These are phyloP conservation scores for Durotheca rogersii DNA, from an alignment of 495 filamentous ascomycete genomes.

Conservation along the genomic window DNA sequence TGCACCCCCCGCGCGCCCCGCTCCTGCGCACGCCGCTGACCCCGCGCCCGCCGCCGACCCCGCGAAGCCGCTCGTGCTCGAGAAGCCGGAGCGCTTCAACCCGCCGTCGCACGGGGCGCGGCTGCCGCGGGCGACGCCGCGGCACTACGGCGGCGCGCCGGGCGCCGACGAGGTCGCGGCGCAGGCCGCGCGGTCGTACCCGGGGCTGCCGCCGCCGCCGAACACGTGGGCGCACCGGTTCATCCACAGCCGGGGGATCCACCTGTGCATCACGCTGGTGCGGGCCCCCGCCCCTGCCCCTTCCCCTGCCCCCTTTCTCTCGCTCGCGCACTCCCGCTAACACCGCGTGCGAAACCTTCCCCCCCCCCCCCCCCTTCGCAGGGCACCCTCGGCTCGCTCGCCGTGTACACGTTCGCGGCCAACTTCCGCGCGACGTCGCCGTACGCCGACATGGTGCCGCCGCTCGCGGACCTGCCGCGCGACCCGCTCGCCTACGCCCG, in stretches of 20 bases:
- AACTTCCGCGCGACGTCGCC: conserved; percentile 71
- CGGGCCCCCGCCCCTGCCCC: too few relatives aligned
- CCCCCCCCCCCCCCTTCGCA: conserved; percentile 29
- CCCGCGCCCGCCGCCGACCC: conserved; percentile 16
- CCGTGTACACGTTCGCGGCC: conserved; percentile 63
- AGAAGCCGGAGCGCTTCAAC: conserved; percentile 77
- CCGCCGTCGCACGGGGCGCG: conserved; percentile 79
- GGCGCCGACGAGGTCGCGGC: conserved; percentile 58
- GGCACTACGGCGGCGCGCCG: conserved; percentile 68
- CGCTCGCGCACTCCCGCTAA: not conserved
- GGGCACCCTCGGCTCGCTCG: conserved; percentile 68
- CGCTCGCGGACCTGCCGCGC: conserved; percentile 55
- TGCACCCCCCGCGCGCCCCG: too few relatives aligned
- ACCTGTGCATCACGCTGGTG: conserved; percentile 78
- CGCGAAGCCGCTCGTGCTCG: conserved; percentile 62
- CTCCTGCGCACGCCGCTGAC: conserved; percentile 11
- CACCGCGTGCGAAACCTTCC: too few relatives aligned
- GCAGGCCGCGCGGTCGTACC: conserved; percentile 69
- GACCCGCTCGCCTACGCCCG: conserved; percentile 63
- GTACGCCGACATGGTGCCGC: conserved; percentile 70
- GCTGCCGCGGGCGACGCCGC: conserved; percentile 43
- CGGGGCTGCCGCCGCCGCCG: conserved; percentile 75
- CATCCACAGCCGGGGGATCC: conserved; percentile 67
- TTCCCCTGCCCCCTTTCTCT: conserved; percentile 6
- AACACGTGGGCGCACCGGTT: conserved; percentile 76